A percentile compares a stretch with the other conserved stretches of the same genome.
Conservation (phyloP, 2,329 filamentous ascomycete species). For the Nemania abortiva region DNA sequence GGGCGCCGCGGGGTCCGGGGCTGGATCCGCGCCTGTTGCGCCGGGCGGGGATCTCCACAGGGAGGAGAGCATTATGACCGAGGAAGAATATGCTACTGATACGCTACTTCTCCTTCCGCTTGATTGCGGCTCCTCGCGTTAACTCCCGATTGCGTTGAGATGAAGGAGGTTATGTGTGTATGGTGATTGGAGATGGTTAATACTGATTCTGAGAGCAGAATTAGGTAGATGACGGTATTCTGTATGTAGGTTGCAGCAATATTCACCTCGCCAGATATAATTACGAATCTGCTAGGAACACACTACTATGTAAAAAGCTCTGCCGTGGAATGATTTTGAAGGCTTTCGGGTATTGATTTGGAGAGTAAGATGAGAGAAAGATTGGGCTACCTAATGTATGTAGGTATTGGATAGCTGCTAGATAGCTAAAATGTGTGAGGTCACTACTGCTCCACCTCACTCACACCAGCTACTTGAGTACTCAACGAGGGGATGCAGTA, state of each 20-base stretch:
- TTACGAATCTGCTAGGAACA: too few species aligned
- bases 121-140: background rate
- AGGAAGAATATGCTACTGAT: background rate
- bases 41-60: slow-evolving; percentile 42
- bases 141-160: too few species aligned
- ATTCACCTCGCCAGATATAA: too few species aligned
- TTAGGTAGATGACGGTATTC: too few species aligned
- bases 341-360: background rate
- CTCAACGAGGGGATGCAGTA: background rate
- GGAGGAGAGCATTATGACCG: slow-evolving; percentile 45
- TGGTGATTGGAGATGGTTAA: too few species aligned
- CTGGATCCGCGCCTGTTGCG: slow-evolving; percentile 37
- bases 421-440: slow-evolving; percentile 4
- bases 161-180: too few species aligned
- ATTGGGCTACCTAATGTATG: too few species aligned
- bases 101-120: too few species aligned
- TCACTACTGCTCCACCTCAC: slow-evolving; percentile 14
- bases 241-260: too few species aligned
- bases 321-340: too few species aligned
- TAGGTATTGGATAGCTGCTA: background rate
- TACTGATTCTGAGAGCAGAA: too few species aligned
- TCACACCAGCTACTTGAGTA: background rate
- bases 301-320: too few species aligned
- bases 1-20: slow-evolving; percentile 48
- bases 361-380: background rate